phyloP scores from a whole-genome alignment of 139 green algal species.

The Picochlorum sp. region DNA sequence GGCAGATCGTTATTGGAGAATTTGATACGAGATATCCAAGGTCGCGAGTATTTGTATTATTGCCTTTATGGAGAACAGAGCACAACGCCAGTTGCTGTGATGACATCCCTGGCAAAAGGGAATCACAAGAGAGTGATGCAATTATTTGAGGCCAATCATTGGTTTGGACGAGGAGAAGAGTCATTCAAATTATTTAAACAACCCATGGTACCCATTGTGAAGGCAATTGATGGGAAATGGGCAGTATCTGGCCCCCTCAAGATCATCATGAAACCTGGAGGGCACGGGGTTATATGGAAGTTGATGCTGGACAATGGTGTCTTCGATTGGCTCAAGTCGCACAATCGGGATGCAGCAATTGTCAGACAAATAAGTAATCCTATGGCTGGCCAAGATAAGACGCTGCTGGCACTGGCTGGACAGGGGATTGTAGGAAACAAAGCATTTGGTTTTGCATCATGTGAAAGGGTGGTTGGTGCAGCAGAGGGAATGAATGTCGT shows the following conservation, averaged over 20 bases:
- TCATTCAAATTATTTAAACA: conserved; percentile 74
- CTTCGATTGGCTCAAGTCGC: conserved; percentile 68
- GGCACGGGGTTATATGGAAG: conserved; percentile 98
- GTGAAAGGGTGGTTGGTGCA: conserved; percentile 81
- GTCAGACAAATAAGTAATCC: conserved; percentile 96
- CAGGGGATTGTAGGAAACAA: conserved; percentile 42
- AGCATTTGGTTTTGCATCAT: conserved; percentile 92
- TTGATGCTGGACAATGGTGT: conserved; percentile 88
- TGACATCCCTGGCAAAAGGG: conserved; percentile 94
- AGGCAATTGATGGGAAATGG: conserved; percentile 66
- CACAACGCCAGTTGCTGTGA: conserved; percentile 88
- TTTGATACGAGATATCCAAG: conserved; percentile 87
- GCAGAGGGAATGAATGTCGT: conserved; percentile 97
- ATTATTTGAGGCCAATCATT: conserved; percentile 53
- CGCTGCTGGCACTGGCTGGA: conserved; percentile 86
- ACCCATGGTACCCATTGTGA: conserved; percentile 88
- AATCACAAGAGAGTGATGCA: conserved; percentile 75
- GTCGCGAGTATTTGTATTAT: conserved; percentile 91
- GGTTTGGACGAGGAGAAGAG: conserved; percentile 71
- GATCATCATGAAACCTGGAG: conserved; percentile 86
- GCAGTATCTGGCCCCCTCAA: conserved; percentile 49
- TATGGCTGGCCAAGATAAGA: conserved; percentile 88
- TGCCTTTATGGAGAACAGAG: conserved; percentile 66
- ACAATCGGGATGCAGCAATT: conserved; percentile 53
- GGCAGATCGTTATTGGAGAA: conserved; percentile 83